Evolutionary conservation across 1,284 basidiomycete genomes (phyloP).

Genomic region (Cryptococcus hybrid): DNA sequence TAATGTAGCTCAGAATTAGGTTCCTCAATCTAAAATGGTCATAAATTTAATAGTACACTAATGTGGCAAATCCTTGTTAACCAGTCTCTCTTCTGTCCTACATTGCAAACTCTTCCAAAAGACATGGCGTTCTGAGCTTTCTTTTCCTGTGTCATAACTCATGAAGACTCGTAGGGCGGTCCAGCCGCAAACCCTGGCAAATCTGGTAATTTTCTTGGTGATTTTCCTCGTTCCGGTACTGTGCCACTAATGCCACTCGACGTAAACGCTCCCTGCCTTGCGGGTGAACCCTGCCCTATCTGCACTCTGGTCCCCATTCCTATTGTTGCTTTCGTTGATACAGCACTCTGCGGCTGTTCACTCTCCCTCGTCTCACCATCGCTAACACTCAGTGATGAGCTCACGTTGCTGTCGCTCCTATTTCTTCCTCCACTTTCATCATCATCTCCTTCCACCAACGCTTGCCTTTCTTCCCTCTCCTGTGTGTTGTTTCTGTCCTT

Average conservation of each 20-base stretch:
- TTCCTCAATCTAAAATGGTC: neutral
- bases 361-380: neutral
- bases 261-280: neutral
- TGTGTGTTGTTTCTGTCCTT: conserved; percentile 8
- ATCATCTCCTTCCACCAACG: conserved; percentile 5
- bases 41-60: neutral
- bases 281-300: neutral
- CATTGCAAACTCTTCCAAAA: too few species aligned
- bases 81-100: neutral
- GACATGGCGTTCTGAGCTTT: neutral
- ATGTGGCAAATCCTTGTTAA: neutral
- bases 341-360: neutral
- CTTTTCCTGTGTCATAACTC: too few species aligned
- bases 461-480: conserved; percentile 15
- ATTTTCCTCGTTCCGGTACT: neutral
- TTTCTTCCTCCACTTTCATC: conserved; percentile 2
- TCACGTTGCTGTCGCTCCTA: neutral
- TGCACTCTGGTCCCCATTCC: conserved; percentile 2
- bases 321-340: conserved; percentile 3
- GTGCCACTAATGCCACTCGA: neutral
- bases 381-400: neutral
- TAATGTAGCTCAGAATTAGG: neutral
- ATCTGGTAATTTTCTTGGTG: conserved; percentile 3
- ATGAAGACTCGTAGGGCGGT: neutral
- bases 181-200: conserved; percentile 6